Percentiles rank a stretch among this genome's conserved stretches.
Evolutionary conservation across 345 rosid genomes (phyloP).

Genomic region (Cochlearia excelsa): DNA sequence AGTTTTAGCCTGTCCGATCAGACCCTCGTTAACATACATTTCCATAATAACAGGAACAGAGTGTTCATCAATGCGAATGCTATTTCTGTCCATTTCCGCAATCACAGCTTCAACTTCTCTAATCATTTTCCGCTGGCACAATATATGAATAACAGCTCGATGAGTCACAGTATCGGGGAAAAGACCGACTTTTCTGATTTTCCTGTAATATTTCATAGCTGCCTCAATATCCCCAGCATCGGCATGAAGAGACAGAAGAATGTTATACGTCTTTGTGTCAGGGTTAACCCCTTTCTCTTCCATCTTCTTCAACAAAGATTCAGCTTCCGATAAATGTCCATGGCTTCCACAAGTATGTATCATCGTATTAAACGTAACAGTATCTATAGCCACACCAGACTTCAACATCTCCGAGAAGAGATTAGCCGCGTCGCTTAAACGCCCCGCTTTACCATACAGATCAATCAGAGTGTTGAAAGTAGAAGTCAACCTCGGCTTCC

Average conservation of each 20-base stretch:
- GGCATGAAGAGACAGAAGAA: conserved; percentile 68
- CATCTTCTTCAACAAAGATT: conserved; percentile 69
- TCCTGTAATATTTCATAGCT: conserved; percentile 56
- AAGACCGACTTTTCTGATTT: conserved; percentile 70
- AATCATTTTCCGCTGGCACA: conserved; percentile 69
- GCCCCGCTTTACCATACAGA: conserved; percentile 90
- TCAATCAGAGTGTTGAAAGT: conserved; percentile 83
- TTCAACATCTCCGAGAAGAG: conserved; percentile 76
- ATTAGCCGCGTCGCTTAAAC: conserved; percentile 71
- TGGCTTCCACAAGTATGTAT: conserved; percentile 79
- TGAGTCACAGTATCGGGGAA: conserved; percentile 70
- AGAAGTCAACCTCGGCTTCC: conserved; percentile 64
- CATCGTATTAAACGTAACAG: conserved; percentile 86
- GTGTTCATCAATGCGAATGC: conserved; percentile 57
- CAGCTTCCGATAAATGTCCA: conserved; percentile 74
- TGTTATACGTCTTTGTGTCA: conserved; percentile 80
- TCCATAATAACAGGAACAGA: conserved; percentile 70
- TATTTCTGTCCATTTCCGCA: conserved; percentile 54
- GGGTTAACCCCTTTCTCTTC: conserved; percentile 62
- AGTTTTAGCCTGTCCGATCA: conserved; percentile 46
- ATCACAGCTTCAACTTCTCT: conserved; percentile 60
- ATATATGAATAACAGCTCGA: conserved; percentile 67
- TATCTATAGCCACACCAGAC: conserved; percentile 67
- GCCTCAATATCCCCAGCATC: conserved; percentile 63
- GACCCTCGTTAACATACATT: conserved; percentile 64